Base-by-base conservation (phyloP, 192 early-diverging fungal species). In the Coemansia sp. region DNA sequence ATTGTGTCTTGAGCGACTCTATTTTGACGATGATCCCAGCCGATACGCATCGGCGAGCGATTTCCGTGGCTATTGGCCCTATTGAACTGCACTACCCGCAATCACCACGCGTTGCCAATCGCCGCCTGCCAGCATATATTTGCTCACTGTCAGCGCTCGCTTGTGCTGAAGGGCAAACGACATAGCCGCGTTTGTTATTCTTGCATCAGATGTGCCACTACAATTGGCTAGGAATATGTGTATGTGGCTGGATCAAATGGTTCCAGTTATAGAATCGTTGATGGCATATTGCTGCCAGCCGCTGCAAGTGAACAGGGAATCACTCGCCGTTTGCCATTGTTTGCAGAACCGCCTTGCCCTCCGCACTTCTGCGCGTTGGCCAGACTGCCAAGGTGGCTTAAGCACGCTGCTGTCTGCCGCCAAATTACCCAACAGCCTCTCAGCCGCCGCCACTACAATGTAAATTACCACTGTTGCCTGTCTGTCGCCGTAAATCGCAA, bases 51-150 rank as follows among this genome's bases (percentile, higher is more conserved):
- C 34, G 58, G 18, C 34, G 16, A 38, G 58, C 33, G 58, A 61
- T 61, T 61, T n/a, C 55, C 16, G 27, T 61, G 34, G 58, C 58
- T 38, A n/a, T 38, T 20, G 34, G 58, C 34, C 36, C 33, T n/a
- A n/a, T 36, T 9, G 29, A 12, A 18, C 16, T 36, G 58, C 33
- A 34, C 18, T 11, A 8, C 15, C 13, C 16, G 34, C 58, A 61
- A 33, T 36, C 58, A 33, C 31, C 58, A 61, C 33, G 58, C 58
- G 16, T 18, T 38, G 58, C 58, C 58, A 61, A 61, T 61, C 58
- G 34, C 58, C 33, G 58, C 33, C 16, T n/a, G 58, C 33, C 31
- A 61, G 58, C 58, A 61, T 36, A 38, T 3, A 18, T 16, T 27
- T 34, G 58, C 33, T 57, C n/a, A 15, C 58, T 36, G 15, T n/a